Evolutionary conservation across 768 basidiomycete species (phyloP).

Genomic region (Imleria badia): DNA sequence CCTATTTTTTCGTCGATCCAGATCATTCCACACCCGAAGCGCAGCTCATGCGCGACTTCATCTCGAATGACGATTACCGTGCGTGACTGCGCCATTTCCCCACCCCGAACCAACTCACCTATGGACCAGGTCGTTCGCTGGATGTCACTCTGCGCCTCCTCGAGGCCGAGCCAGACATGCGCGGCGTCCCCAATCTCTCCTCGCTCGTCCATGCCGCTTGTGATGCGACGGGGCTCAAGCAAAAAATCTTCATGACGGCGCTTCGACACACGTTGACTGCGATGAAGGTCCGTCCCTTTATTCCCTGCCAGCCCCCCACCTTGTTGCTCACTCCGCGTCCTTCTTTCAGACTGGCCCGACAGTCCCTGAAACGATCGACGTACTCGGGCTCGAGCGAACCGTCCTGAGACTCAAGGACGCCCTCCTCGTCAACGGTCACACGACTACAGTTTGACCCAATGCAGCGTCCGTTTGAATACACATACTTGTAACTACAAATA

Average conservation of each 20-base stretch:
- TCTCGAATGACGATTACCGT: conserved; percentile 48
- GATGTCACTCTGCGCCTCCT: conserved; percentile 4
- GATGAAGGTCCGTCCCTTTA: conserved; percentile 55
- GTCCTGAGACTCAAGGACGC: conserved; percentile 19
- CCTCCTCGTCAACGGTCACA: not conserved
- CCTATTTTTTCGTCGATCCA: conserved; percentile 80
- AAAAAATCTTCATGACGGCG: conserved; percentile 64
- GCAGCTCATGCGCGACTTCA: conserved; percentile 45
- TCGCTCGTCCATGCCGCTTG: conserved; percentile 46
- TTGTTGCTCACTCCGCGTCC: not conserved
- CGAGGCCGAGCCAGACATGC: not conserved
- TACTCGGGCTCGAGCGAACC: conserved; percentile 35
- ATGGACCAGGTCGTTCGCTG: conserved; percentile 7
- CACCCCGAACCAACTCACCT: not conserved
- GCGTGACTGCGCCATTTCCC: conserved; percentile 6
- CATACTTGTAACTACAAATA: not conserved
- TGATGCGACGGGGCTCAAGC: conserved; percentile 37
- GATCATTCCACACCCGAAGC: conserved; percentile 57
- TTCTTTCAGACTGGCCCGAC: conserved; percentile 41
- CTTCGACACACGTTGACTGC: conserved; percentile 80
- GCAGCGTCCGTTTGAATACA: not conserved
- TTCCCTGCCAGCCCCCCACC: too few species aligned
- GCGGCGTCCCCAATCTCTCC: conserved; percentile 27
- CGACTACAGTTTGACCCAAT: not conserved
- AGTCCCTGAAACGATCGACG: conserved; percentile 38